phyloP scores from a whole-genome alignment of 78 protist species.

The Salpingoeca rosetta region DNA sequence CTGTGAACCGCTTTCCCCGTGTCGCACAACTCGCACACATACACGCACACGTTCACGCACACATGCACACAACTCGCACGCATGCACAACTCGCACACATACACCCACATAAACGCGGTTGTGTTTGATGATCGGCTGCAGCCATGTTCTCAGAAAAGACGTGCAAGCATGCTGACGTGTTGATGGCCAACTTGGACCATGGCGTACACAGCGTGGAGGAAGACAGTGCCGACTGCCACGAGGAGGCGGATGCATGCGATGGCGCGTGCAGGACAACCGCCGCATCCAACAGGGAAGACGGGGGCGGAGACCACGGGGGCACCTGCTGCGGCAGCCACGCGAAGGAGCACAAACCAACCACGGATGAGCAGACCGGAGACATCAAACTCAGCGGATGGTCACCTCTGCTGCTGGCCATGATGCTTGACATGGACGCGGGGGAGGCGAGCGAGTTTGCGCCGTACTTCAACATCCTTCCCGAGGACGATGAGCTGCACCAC shows the following conservation, averaged over 20 bases:
- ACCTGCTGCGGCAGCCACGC: background rate
- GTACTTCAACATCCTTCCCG: background rate
- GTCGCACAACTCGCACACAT: no score
- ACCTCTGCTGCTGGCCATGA: background rate
- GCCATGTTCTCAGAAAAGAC: no score
- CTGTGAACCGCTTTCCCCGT: no score
- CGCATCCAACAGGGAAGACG: background rate
- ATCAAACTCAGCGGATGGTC: background rate
- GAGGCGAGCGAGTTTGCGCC: background rate
- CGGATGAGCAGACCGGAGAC: background rate
- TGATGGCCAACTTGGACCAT: no score
- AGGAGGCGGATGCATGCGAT: background rate
- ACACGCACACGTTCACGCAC: no score
- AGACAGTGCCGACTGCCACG: background rate
- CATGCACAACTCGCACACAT: background rate
- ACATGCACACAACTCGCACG: background rate
- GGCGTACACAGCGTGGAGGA: no score
- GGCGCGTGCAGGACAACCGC: background rate
- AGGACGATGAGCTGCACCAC: background rate
- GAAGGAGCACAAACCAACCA: background rate
- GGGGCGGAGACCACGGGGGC: background rate
- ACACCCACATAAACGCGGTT: background rate
- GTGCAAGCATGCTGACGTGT: no score
- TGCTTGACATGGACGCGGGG: background rate
- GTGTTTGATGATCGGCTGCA: no score